Percentiles rank a stretch among this genome's conserved stretches.
These are phyloP conservation scores for Hypocreales sp. DNA, from an alignment of 2,329 filamentous ascomycete genomes.

Conservation along the genomic window DNA sequence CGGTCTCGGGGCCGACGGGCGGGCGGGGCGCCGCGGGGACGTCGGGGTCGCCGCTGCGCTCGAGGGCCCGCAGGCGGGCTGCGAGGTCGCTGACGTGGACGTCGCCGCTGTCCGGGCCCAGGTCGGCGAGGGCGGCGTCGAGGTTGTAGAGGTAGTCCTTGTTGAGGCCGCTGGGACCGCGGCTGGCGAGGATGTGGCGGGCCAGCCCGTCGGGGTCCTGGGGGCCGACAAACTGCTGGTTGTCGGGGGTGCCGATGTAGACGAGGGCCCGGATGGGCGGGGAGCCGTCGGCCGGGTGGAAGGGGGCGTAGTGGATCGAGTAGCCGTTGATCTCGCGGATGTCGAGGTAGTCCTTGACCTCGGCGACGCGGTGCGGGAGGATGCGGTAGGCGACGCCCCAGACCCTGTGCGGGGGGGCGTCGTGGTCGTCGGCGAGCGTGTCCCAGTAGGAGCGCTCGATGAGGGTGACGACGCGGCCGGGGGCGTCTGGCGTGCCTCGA, in stretches of 20 bases:
- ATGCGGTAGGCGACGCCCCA: conserved; percentile 95
- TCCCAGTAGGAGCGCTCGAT: conserved; percentile 78
- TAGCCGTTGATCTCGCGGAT: conserved; percentile 97
- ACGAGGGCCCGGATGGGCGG: conserved; percentile 45
- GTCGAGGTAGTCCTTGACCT: conserved; percentile 82
- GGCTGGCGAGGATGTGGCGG: conserved; percentile 60
- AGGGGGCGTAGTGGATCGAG: conserved; percentile 79
- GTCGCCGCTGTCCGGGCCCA: conserved; percentile 67
- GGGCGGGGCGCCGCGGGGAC: conserved; percentile 4
- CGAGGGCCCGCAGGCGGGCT: conserved; percentile 48
- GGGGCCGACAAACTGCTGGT: conserved; percentile 78
- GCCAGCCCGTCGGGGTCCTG: conserved; percentile 69
- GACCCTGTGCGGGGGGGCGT: conserved; percentile 47
- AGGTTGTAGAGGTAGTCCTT: conserved; percentile 76
- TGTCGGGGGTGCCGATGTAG: conserved; percentile 88
- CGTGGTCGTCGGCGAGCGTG: conserved; percentile 53
- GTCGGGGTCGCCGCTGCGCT: conserved; percentile 7
- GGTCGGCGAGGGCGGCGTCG: conserved; percentile 54
- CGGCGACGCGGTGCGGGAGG: conserved; percentile 50
- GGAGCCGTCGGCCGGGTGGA: conserved; percentile 37
- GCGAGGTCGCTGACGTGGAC: conserved; percentile 75
- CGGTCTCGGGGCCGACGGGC: conserved; percentile 3
- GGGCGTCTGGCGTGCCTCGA: conserved; percentile 73
- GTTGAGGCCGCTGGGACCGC: conserved; percentile 78
- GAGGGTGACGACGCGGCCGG: conserved; percentile 84